A percentile compares a stretch with the other conserved stretches of the same genome.
Conservation (phyloP, 1,284 basidiomycete genomes). For the Cryptococcus amylolentus region DNA sequence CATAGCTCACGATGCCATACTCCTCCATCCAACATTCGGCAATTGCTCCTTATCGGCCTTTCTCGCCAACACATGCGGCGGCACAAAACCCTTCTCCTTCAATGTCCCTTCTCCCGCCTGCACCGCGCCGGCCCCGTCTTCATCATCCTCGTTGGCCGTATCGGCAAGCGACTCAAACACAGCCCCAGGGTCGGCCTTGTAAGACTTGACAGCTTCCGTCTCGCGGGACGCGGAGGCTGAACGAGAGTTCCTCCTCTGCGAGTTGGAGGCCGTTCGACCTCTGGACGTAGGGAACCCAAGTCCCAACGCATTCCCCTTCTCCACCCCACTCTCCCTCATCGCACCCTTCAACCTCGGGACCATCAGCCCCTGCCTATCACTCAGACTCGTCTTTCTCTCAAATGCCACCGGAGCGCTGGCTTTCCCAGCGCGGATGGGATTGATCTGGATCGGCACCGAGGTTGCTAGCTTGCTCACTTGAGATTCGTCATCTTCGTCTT, state of each 20-base stretch:
- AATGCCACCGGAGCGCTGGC: slow-evolving; percentile 10
- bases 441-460: slow-evolving; percentile 44
- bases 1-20: slow-evolving; percentile 14
- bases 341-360: slow-evolving; percentile 42
- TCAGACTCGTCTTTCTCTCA: slow-evolving; percentile 44
- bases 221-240: slow-evolving; percentile 33
- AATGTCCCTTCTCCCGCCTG: slow-evolving; percentile 25
- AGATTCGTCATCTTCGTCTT: slow-evolving; percentile 16
- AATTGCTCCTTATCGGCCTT: slow-evolving; percentile 20
- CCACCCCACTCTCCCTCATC: slow-evolving; percentile 34
- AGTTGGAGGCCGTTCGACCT: slow-evolving; percentile 3
- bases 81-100: slow-evolving; percentile 33
- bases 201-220: slow-evolving; percentile 28
- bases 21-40: slow-evolving; percentile 38
- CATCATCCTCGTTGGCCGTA: slow-evolving; percentile 20
- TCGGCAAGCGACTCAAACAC: slow-evolving; percentile 40
- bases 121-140: slow-evolving; percentile 22
- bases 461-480: slow-evolving; percentile 33
- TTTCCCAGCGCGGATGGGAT: slow-evolving; percentile 4
- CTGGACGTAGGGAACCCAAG: slow-evolving; percentile 6
- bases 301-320: slow-evolving; percentile 12
- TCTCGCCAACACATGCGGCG: slow-evolving; percentile 40
- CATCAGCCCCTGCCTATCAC: slow-evolving; percentile 37
- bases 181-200: slow-evolving; percentile 38
- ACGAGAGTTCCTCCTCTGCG: slow-evolving; percentile 7